Conservation (phyloP, 495 filamentous ascomycete species). For the Aspergillus affinis region DNA sequence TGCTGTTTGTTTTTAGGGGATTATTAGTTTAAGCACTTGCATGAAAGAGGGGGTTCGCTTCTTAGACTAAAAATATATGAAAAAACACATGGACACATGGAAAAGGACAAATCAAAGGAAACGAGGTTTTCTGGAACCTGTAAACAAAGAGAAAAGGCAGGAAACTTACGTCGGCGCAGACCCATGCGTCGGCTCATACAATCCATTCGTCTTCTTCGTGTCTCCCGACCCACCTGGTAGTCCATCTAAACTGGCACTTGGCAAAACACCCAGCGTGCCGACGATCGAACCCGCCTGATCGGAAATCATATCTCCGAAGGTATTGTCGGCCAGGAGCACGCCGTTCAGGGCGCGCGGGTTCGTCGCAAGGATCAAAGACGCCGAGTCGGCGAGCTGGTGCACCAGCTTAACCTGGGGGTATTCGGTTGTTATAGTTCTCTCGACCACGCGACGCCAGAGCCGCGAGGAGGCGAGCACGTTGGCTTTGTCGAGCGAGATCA, state of each 20-base stretch:
- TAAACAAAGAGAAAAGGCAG: neutral
- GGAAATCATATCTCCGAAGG: conserved; percentile 54
- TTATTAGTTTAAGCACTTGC: neutral
- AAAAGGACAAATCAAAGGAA: too few species aligned
- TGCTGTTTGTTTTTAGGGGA: conserved; percentile 16
- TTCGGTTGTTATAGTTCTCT: conserved; percentile 44
- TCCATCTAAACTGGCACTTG: conserved; percentile 49
- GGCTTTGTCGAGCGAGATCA: conserved; percentile 50
- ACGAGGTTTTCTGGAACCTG: neutral
- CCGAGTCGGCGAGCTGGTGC: conserved; percentile 51
- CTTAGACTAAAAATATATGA: too few species aligned
- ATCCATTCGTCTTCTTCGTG: conserved; percentile 35
- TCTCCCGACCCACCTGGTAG: conserved; percentile 29
- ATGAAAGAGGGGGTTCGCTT: too few species aligned
- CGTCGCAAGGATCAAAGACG: conserved; percentile 49
- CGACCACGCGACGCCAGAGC: conserved; percentile 48
- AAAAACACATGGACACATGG: too few species aligned
- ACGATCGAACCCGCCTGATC: conserved; percentile 50
- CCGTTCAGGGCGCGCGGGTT: conserved; percentile 51
- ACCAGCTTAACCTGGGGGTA: conserved; percentile 47
- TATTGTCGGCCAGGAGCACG: conserved; percentile 51
- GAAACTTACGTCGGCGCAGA: conserved; percentile 40
- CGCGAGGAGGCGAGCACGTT: conserved; percentile 53
- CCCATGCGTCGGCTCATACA: conserved; percentile 45
- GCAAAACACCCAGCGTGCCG: conserved; percentile 49